Evolutionary conservation across 1,284 basidiomycete species (phyloP), one percentile per base, ranked within the genome.

Genomic region (Ganoderma meredithae): DNA sequence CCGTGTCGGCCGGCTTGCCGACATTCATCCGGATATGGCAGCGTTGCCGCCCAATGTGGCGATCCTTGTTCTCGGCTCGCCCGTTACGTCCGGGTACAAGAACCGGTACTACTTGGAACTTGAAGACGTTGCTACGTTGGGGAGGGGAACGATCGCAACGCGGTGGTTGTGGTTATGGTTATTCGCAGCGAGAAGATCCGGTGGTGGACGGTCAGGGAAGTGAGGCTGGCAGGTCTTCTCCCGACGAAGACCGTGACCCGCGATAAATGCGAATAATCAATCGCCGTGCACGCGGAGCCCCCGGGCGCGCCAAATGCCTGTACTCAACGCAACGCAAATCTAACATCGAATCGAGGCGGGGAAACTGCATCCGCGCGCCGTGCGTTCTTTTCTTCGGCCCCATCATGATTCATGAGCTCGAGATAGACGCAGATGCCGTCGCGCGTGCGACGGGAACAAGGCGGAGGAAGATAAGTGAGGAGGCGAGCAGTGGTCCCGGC

Each of bases 1-100:
- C 22, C 17, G 10, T 17, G 41, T n/a, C 27, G 5, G 31, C 27
- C 15, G 19, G 53, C 53, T 33, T 33, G 53, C 31, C 53, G 53
- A 55, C 53, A 33, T 62, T 62, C 60, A 44, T 47, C 60, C 60
- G 19, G 33, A 62, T 44, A 36, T 43, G 60, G 60, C 41, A 62
- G 60, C 43, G 22, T 33, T 44, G 43, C 43, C 60, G 60, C 60
- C 60, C 60, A 19, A 44, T 62, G 25, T 12, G 31, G 43, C n/a
- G 19, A n/a, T 47, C 60, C 43, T 62, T 62, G 60, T 62, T 31
- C 12, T 47, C 49, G 60, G 33, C 25, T 49, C 60, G 60, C 17
- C 40, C 40, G 59, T 19, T 25, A 36, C 55, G 13, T 36, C 22
- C 22, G n/a, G n/a, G 10, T 7, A 47, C 44, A n/a, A 44, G 41